Percentiles rank a stretch among this genome's conserved stretches.
Evolutionary conservation across 768 basidiomycete species (phyloP).

Genomic region (Candolleomyces efflorescens): DNA sequence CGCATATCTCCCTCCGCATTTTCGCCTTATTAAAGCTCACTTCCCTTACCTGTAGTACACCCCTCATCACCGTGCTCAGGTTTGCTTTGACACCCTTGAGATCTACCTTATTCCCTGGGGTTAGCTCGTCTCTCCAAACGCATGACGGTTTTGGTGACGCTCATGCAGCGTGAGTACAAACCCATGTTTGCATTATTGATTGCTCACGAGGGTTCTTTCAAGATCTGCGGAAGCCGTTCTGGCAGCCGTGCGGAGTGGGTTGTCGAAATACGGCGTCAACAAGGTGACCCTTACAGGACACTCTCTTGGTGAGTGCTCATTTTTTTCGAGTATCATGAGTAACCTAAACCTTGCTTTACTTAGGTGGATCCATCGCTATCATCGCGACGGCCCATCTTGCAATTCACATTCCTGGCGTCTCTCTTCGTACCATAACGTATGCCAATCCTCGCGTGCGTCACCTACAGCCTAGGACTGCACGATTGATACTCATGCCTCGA

Average conservation of each 20-base stretch:
- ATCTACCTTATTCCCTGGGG: slow-evolving; percentile 50
- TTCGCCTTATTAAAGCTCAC: not conserved
- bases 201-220: not conserved
- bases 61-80: slow-evolving; percentile 47
- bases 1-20: not conserved
- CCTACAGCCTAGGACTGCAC: not conserved
- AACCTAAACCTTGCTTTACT: slow-evolving; percentile 34
- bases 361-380: slow-evolving; percentile 48
- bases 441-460: no score
- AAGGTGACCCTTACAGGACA: slow-evolving; percentile 37
- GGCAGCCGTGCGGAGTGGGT: slow-evolving; percentile 9
- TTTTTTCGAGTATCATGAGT: slow-evolving; percentile 1
- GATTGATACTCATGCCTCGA: not conserved
- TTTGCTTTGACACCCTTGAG: slow-evolving; percentile 36
- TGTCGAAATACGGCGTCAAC: slow-evolving; percentile 7
- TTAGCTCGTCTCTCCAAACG: slow-evolving; percentile 38
- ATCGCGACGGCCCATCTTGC: slow-evolving; percentile 46
- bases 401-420: slow-evolving; percentile 36
- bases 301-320: slow-evolving; percentile 1
- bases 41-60: slow-evolving; percentile 26
- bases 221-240: slow-evolving; percentile 37
- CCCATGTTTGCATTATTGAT: not conserved
- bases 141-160: slow-evolving; percentile 52
- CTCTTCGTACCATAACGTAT: slow-evolving; percentile 41
- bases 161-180: slow-evolving; percentile 31